phyloP scores from a whole-genome alignment of 2,329 filamentous ascomycete genomes.

The Fusarium sambucinum region DNA sequence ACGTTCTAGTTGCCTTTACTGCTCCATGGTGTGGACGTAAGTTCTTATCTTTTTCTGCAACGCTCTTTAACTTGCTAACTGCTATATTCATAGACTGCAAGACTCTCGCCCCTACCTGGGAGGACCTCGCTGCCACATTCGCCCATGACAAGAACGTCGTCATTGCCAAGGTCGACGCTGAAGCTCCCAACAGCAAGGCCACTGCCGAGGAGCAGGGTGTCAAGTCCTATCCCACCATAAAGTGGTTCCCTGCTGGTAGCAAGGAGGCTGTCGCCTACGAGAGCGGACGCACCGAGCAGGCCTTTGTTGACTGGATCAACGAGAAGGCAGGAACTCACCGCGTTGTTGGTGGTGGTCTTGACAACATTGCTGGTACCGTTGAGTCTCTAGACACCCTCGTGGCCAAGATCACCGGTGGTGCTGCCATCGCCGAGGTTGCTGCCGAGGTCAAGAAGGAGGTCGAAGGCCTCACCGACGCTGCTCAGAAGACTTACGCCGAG shows the following conservation, averaged over 20 bases:
- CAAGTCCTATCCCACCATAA: conserved; percentile 93
- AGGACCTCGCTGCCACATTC: conserved; percentile 86
- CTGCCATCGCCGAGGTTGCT: conserved; percentile 71
- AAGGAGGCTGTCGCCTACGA: conserved; percentile 78
- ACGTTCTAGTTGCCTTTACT: conserved; percentile 95
- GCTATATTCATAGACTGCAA: conserved; percentile 83
- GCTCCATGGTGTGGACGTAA: conserved; percentile 98
- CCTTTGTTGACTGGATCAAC: conserved; percentile 86
- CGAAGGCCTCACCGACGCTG: conserved; percentile 70
- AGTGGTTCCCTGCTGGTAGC: conserved; percentile 92
- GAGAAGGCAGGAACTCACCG: conserved; percentile 90
- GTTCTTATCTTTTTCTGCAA: conserved; percentile 55
- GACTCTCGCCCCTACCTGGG: conserved; percentile 89
- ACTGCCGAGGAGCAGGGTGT: conserved; percentile 82
- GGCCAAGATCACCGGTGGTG: conserved; percentile 75
- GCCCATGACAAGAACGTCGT: conserved; percentile 80
- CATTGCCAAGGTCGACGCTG: conserved; percentile 95
- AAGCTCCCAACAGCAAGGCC: conserved; percentile 85
- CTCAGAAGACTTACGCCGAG: conserved; percentile 81
- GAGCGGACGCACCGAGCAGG: conserved; percentile 80
- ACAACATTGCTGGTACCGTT: conserved; percentile 84
- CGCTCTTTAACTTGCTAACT: conserved; percentile 15
- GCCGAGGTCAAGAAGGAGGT: conserved; percentile 80
- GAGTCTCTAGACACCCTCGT: conserved; percentile 82
- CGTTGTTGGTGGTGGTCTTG: conserved; percentile 81